Evolutionary conservation across 1,139 yeast species (phyloP).

Genomic region (Saccharomycopsis hybrid): DNA sequence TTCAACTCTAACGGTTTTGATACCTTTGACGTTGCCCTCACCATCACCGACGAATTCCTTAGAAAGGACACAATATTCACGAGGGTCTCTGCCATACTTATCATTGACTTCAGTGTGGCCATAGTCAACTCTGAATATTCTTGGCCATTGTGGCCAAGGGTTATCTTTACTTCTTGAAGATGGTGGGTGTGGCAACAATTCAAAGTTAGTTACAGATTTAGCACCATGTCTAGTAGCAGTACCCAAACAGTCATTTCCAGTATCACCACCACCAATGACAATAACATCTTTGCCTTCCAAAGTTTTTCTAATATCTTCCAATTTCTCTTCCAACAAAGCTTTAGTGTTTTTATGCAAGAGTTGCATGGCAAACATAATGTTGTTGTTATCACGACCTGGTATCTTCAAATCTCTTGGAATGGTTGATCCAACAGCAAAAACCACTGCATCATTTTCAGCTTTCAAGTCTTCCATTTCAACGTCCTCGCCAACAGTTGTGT

Average conservation of each 20-base stretch:
- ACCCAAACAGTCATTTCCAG: conserved; percentile 98
- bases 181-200: conserved; percentile 90
- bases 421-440: conserved; percentile 93
- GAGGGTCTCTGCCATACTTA: conserved; percentile 95
- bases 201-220: conserved; percentile 90
- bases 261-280: conserved; percentile 99
- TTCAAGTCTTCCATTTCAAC: conserved; percentile 64
- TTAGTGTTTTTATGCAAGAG: conserved; percentile 83
- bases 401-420: conserved; percentile 92
- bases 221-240: conserved; percentile 98
- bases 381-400: conserved; percentile 87
- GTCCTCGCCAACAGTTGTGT: conserved; percentile 81
- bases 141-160: conserved; percentile 99
- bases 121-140: conserved; percentile 94
- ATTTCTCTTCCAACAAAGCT: conserved; percentile 75
- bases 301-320: conserved; percentile 67
- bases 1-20: conserved; percentile 93
- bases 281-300: conserved; percentile 84
- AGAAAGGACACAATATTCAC: conserved; percentile 91
- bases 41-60: conserved; percentile 95
- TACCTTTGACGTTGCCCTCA: conserved; percentile 88
- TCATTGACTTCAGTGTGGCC: conserved; percentile 95
- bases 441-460: conserved; percentile 67
- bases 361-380: conserved; percentile 93
- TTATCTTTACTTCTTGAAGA: conserved; percentile 82